These are phyloP conservation scores for Phytophthora pluvialis DNA, from an alignment of 352 stramenopile species.

Conservation along the genomic window DNA sequence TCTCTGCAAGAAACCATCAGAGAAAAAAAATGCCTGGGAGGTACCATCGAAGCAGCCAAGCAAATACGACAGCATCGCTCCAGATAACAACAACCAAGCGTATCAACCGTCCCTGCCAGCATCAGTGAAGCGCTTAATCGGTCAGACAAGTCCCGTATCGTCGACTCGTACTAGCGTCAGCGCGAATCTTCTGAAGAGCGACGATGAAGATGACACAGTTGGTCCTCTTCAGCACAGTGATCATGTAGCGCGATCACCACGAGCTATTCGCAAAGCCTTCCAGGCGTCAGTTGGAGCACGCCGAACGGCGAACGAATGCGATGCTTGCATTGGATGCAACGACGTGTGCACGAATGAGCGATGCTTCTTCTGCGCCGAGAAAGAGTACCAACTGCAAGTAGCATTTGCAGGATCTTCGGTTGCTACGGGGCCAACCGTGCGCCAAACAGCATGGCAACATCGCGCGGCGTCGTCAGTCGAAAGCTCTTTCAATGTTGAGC, in stretches of 20 bases:
- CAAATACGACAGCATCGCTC: slow-evolving; percentile 13
- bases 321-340: slow-evolving; percentile 84
- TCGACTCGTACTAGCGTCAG: slow-evolving; percentile 14
- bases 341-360: slow-evolving; percentile 66
- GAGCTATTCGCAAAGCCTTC: slow-evolving; percentile 22
- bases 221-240: slow-evolving; percentile 19
- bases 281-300: slow-evolving; percentile 32
- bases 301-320: slow-evolving; percentile 52
- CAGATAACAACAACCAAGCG: slow-evolving; percentile 17
- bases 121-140: slow-evolving; percentile 19
- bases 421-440: slow-evolving; percentile 23
- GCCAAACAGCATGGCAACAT: slow-evolving; percentile 37
- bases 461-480: slow-evolving; percentile 29
- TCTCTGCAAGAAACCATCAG: neutral
- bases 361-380: slow-evolving; percentile 81
- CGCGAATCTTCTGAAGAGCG: slow-evolving; percentile 12
- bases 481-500: slow-evolving; percentile 46
- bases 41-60: slow-evolving; percentile 9
- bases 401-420: slow-evolving; percentile 49
- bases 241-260: slow-evolving; percentile 21
- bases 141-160: slow-evolving; percentile 19
- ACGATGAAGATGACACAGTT: slow-evolving; percentile 27
- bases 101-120: slow-evolving; percentile 15
- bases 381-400: slow-evolving; percentile 69
- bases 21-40: neutral